These are phyloP conservation scores for Diaporthe sp. DNA, from an alignment of 2,329 filamentous ascomycete species.

Conservation along the genomic window DNA sequence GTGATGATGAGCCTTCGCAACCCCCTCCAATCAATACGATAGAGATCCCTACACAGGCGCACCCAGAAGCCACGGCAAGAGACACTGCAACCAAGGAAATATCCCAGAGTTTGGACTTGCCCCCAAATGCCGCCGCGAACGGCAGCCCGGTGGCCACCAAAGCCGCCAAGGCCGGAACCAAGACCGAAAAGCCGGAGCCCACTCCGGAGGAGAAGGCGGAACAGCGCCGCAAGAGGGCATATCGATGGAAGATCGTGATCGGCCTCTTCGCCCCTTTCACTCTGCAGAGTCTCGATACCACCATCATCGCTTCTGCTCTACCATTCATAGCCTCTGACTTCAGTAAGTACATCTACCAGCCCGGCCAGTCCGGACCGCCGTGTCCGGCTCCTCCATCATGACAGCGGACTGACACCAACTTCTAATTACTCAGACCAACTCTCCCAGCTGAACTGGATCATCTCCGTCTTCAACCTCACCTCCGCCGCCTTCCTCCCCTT, in stretches of 20 bases:
- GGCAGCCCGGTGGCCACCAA: background rate
- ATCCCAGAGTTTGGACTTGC: background rate
- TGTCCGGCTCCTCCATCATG: background rate
- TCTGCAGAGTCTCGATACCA: conserved; percentile 74
- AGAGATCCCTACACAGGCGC: background rate
- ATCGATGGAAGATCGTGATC: conserved; percentile 72
- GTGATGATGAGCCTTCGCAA: background rate
- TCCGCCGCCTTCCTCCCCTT: conserved; percentile 77
- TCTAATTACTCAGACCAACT: conserved; percentile 57
- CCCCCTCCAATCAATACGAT: conserved; percentile 9
- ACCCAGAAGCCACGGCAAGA: background rate
- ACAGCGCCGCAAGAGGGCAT: conserved; percentile 51
- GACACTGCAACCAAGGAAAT: background rate
- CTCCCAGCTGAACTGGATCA: conserved; percentile 77
- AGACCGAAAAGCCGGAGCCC: conserved; percentile 31
- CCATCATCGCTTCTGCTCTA: conserved; percentile 72
- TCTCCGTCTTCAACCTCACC: conserved; percentile 77
- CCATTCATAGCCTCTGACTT: conserved; percentile 77
- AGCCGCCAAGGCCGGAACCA: background rate
- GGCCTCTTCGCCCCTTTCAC: conserved; percentile 73
- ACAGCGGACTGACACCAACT: conserved; percentile 10
- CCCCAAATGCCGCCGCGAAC: background rate
- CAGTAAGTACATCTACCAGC: conserved; percentile 53
- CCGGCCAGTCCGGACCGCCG: background rate
- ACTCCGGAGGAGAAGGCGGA: conserved; percentile 50